Conservation (phyloP, 306 rosid species). For the Prunus mira region DNA sequence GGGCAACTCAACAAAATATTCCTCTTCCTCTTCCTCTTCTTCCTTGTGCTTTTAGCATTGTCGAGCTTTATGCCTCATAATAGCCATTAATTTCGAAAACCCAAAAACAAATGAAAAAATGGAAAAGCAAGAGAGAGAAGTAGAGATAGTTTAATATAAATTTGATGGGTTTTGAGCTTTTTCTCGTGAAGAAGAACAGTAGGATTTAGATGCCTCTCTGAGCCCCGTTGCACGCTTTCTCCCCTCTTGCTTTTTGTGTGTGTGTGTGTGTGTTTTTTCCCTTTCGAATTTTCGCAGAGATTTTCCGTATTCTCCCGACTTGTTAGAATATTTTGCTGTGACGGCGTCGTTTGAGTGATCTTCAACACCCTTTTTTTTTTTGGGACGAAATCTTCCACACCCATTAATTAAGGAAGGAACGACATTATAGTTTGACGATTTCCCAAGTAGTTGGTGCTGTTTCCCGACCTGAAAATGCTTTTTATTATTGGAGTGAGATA, state of each 20-base stretch:
- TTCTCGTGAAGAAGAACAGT: constrained; percentile 19
- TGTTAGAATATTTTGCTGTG: neutral
- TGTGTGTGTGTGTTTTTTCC: neutral
- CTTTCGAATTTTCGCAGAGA: neutral
- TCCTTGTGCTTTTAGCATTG: constrained; percentile 8
- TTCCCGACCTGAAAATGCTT: neutral
- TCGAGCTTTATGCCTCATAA: constrained; percentile 38
- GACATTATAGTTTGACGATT: constrained; percentile 19
- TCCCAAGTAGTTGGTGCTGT: constrained; percentile 2
- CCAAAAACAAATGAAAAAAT: neutral
- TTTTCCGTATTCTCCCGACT: neutral
- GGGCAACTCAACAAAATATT: constrained; percentile 32
- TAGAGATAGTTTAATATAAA: constrained; percentile 13
- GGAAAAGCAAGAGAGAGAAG: constrained; percentile 35
- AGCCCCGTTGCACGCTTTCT: constrained; percentile 1
- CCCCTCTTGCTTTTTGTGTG: neutral
- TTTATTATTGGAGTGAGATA: neutral
- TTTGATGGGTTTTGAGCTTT: constrained; percentile 28
- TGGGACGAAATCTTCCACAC: neutral
- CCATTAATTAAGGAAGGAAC: neutral
- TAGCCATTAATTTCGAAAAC: constrained; percentile 7
- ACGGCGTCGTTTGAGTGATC: constrained; percentile 11
- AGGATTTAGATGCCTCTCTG: constrained; percentile 1
- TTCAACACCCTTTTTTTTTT: neutral
- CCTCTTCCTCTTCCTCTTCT: neutral